A percentile compares a stretch with the other conserved stretches of the same genome.
These are phyloP conservation scores for Panellus pusillus DNA, from an alignment of 768 basidiomycete species.

Conservation along the genomic window DNA sequence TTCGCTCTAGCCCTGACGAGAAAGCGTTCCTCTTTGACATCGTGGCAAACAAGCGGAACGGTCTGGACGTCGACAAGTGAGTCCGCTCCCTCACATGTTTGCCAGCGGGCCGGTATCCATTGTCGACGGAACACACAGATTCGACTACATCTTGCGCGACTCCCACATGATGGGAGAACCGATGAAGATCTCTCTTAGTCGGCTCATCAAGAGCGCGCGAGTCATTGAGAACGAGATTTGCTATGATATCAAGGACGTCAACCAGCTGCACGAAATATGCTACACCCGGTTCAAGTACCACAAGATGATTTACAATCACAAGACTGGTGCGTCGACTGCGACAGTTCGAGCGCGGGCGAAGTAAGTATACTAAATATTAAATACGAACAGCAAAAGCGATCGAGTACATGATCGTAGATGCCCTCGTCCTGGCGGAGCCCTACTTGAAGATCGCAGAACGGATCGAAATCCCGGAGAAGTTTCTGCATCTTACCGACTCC, in stretches of 20 bases:
- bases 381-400: slow-evolving; percentile 60
- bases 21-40: slow-evolving; percentile 83
- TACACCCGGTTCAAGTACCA: slow-evolving; percentile 75
- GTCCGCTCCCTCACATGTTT: slow-evolving; percentile 10
- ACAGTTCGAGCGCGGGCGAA: neutral
- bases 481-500: slow-evolving; percentile 66
- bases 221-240: slow-evolving; percentile 76
- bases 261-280: slow-evolving; percentile 73
- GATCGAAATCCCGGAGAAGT: slow-evolving; percentile 58
- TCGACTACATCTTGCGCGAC: slow-evolving; percentile 82
- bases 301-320: slow-evolving; percentile 82
- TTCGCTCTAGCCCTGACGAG: slow-evolving; percentile 37
- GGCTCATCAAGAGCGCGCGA: slow-evolving; percentile 71
- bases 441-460: slow-evolving; percentile 57
- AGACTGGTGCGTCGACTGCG: slow-evolving; percentile 51
- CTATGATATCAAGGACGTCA: slow-evolving; percentile 80
- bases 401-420: slow-evolving; percentile 85
- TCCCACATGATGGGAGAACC: slow-evolving; percentile 69
- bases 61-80: slow-evolving; percentile 86
- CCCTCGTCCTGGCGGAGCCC: slow-evolving; percentile 65
- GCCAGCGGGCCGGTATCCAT: neutral
- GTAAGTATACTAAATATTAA: too few species aligned
- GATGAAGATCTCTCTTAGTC: slow-evolving; percentile 52
- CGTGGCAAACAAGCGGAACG: slow-evolving; percentile 79
- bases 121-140: slow-evolving; percentile 39